A percentile compares a stretch with the other conserved stretches of the same genome.
Evolutionary conservation across 148 eudicot genomes (phyloP).

Genomic region (Heliamphora exappendiculata): DNA sequence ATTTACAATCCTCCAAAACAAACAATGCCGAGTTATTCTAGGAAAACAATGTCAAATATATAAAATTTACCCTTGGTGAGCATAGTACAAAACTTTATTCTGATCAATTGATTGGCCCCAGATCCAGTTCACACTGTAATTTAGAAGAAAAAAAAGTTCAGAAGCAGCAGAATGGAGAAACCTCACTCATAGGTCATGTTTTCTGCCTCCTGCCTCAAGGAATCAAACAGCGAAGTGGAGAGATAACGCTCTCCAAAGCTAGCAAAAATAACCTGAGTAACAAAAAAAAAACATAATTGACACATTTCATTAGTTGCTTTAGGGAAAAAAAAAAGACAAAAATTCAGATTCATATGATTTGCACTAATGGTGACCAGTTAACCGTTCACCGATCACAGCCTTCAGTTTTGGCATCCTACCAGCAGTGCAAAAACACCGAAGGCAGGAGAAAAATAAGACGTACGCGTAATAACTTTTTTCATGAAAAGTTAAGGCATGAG

Average conservation of each 20-base stretch:
- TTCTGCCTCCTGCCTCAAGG: conserved; percentile 36
- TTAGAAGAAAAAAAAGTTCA: not conserved
- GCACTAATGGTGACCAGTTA: not conserved
- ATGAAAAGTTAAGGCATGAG: not conserved
- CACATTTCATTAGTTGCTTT: not conserved
- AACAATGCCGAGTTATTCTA: no score
- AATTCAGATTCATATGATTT: not conserved
- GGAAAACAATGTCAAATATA: no score
- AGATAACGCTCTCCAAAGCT: conserved; percentile 41
- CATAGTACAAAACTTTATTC: not conserved
- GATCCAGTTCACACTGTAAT: not conserved
- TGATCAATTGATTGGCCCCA: not conserved
- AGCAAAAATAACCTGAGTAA: conserved; percentile 33
- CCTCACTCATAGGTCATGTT: conserved; percentile 21
- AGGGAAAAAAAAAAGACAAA: no score
- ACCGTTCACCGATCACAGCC: not conserved
- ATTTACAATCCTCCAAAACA: no score
- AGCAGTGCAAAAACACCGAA: not conserved
- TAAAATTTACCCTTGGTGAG: no score
- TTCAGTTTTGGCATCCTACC: not conserved
- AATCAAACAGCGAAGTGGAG: conserved; percentile 38
- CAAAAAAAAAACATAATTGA: not conserved
- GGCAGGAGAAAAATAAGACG: not conserved
- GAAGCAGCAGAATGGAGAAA: not conserved
- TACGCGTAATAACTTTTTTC: not conserved